Base-by-base conservation (phyloP, 257 asterid genomes). In the Apocynum venetum region DNA sequence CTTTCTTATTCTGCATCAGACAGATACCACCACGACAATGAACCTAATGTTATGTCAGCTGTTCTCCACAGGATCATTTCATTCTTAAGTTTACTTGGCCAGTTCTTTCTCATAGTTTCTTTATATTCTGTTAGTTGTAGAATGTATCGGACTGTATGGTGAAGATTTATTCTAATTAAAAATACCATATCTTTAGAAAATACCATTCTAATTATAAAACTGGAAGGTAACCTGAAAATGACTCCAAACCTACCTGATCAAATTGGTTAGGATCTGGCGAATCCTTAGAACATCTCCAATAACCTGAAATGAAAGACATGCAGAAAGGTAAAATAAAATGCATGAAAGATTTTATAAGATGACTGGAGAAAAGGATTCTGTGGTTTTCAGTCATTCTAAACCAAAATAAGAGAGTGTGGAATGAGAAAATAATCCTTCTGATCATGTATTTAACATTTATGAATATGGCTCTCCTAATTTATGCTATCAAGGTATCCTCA, bases 231-330 rank as follows among this genome's bases (percentile, higher is more conserved):
- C 31, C 51, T 66, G 12, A 66, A 66, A 66, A 66, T 40, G 71
- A 66, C 17, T 66, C 49, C 47, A 57, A 57, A 14, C 74, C 73
- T 87, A 93, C 98, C 98, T 93, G 84, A 93, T 87, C 88, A 93
- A 85, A 86, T 93, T 93, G 41, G 98, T 93, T 66, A 93, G 94
- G 53, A 93, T 93, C 82, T 93, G 98, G 63, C 98, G 97, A 84
- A 93, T 91, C 88, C 98, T 85, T 72, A 92, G 80, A 53, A 93
- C 98, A 83, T 93, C 98, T 65, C 97, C 97, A 19, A 88, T 77
- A 25, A 93, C 93, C 98, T 93, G 91, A 82, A 86, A 41, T 13
- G 36, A 11, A 41, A 66, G 36, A 44, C 14, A 43, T 15, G 53
- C 52, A 68, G 8, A 68, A 43, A 41, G 35, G 5, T 68, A 68